Evolutionary conservation across 257 asterid genomes (phyloP).

Genomic region (Solanum pimpinellifolium): DNA sequence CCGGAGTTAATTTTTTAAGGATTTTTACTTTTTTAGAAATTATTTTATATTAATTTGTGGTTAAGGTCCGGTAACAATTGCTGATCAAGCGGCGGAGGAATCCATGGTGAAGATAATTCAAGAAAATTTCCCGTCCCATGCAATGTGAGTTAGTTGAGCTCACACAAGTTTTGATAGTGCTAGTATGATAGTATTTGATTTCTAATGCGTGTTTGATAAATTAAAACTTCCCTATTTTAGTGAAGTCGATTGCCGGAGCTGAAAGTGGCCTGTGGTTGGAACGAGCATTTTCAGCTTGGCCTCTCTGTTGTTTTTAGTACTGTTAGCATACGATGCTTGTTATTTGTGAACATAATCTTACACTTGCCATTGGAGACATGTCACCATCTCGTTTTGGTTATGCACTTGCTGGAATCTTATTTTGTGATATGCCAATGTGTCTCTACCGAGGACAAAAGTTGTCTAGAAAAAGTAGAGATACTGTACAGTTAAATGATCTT

Average conservation of each 20-base stretch:
- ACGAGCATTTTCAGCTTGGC: neutral
- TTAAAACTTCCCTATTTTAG: neutral
- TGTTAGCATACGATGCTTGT: neutral
- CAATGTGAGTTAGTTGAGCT: slow-evolving; percentile 41
- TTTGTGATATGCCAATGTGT: neutral
- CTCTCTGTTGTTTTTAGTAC: neutral
- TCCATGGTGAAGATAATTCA: slow-evolving; percentile 73
- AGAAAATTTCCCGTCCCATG: slow-evolving; percentile 66
- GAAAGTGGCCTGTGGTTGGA: neutral
- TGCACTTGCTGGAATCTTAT: neutral
- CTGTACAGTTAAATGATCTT: neutral
- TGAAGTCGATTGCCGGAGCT: neutral
- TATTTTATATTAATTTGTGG: neutral
- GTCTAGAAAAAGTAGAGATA: neutral
- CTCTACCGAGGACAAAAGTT: neutral
- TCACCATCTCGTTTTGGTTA: neutral
- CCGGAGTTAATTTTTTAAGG: neutral
- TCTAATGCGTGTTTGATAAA: neutral
- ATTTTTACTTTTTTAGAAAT: neutral
- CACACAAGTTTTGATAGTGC: neutral
- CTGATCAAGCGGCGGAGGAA: slow-evolving; percentile 92
- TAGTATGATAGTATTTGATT: neutral
- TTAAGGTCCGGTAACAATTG: slow-evolving; percentile 94
- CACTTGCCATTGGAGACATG: neutral
- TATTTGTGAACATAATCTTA: neutral